These are phyloP conservation scores for Verbascum thapsus DNA, from an alignment of 257 asterid genomes.

Conservation along the genomic window DNA sequence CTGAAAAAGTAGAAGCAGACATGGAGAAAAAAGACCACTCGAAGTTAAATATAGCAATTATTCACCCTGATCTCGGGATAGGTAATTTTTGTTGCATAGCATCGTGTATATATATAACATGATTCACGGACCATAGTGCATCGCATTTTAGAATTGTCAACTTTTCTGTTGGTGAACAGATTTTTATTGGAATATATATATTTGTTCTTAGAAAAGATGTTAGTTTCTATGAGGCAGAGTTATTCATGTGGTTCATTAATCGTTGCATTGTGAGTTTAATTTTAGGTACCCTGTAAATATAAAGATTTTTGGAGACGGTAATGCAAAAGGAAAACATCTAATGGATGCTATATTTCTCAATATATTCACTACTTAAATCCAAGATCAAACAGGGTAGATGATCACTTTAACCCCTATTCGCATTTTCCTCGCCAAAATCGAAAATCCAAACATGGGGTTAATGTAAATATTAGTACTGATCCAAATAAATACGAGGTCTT, in stretches of 20 bases:
- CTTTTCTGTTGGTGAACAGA: background rate
- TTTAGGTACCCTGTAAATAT: background rate
- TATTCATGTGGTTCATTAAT: conserved; percentile 11
- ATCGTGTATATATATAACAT: background rate
- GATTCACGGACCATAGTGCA: background rate
- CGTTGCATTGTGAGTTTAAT: background rate
- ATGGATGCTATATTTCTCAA: too few species aligned
- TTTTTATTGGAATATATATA: background rate
- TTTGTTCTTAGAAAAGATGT: background rate
- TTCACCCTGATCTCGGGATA: conserved; percentile 73
- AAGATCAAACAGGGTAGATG: too few species aligned
- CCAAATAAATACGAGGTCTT: background rate
- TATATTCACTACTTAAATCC: too few species aligned
- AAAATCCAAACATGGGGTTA: too few species aligned
- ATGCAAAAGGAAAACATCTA: too few species aligned
- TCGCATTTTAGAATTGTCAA: background rate
- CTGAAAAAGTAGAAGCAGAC: conserved; percentile 12
- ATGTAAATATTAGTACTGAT: background rate
- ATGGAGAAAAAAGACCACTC: conserved; percentile 47
- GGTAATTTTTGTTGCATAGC: conserved; percentile 31
- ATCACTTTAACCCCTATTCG: too few species aligned
- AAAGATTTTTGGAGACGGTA: background rate
- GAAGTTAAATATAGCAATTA: conserved; percentile 54
- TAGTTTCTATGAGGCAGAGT: background rate
- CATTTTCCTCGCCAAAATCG: too few species aligned